Conservation (phyloP, 345 rosid genomes). For the Microcos paniculata region DNA sequence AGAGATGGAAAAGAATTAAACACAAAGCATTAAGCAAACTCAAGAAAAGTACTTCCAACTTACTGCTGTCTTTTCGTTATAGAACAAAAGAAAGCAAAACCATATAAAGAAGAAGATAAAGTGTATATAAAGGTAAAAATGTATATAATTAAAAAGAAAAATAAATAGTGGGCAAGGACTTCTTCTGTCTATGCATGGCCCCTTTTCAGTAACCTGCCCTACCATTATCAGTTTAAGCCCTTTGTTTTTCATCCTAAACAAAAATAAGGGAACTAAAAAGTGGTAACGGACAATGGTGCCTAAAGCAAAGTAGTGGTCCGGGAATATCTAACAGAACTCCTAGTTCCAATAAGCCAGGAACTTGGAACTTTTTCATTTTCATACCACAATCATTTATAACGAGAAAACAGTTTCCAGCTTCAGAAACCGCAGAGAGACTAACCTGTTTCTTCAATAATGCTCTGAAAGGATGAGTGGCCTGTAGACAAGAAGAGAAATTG, state of each 20-base stretch:
- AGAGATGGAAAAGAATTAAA: not conserved
- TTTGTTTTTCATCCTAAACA: not conserved
- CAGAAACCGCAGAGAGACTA: not conserved
- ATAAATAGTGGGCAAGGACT: not conserved
- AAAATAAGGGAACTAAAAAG: not conserved
- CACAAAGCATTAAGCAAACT: not conserved
- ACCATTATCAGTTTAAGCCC: not conserved
- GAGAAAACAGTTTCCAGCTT: not conserved
- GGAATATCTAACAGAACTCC: not conserved
- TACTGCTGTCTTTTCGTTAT: no score
- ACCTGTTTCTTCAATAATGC: not conserved
- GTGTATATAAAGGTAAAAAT: not conserved
- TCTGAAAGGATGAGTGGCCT: not conserved
- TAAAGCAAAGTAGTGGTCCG: not conserved
- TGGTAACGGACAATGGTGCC: not conserved
- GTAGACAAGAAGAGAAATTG: not conserved
- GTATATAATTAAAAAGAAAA: not conserved
- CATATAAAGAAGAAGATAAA: not conserved
- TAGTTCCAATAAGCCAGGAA: not conserved
- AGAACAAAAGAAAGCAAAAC: not conserved
- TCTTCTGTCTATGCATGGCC: not conserved
- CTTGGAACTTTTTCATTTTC: not conserved
- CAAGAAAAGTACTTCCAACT: not conserved
- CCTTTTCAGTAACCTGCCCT: not conserved
- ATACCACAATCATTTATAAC: not conserved